phyloP scores from a whole-genome alignment of 164 flowering plant genomes.

The Piper betle region DNA sequence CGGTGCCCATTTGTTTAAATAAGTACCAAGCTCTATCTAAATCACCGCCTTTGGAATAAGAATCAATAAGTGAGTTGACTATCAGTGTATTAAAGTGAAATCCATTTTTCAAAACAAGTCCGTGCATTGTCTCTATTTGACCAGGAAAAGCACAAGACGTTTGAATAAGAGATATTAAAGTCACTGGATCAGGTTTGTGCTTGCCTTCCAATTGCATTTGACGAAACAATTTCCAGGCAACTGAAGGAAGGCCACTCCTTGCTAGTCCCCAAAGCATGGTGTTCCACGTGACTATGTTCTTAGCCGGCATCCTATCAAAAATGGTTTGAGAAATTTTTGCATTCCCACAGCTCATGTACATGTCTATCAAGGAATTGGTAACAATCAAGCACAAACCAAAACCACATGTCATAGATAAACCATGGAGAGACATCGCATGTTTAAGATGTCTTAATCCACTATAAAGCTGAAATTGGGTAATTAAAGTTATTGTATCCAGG shows the following conservation, averaged over 20 bases:
- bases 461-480: constrained; percentile 18
- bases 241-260: constrained; percentile 8
- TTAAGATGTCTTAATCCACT: constrained; percentile 18
- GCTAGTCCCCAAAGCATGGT: constrained; percentile 23
- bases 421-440: constrained; percentile 21
- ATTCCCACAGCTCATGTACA: constrained; percentile 22
- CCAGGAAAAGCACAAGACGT: constrained; percentile 13
- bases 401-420: constrained; percentile 18
- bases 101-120: constrained; percentile 18
- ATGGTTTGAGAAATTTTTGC: constrained; percentile 12
- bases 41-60: constrained; percentile 23
- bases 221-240: constrained; percentile 15
- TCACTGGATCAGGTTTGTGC: constrained; percentile 19
- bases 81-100: constrained; percentile 13
- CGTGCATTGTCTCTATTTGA: constrained; percentile 16
- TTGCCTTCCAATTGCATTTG: constrained; percentile 19
- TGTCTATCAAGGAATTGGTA: constrained; percentile 27
- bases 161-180: constrained; percentile 19
- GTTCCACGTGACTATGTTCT: constrained; percentile 27
- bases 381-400: constrained; percentile 18
- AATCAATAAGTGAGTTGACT: constrained; percentile 22
- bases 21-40: constrained; percentile 17
- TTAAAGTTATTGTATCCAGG: constrained; percentile 21
- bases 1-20: constrained; percentile 17
- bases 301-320: constrained; percentile 12